Evolutionary conservation across 1,284 basidiomycete species (phyloP), one percentile per base, ranked within the genome.

Genomic region (Fomitopsis schrenkii): DNA sequence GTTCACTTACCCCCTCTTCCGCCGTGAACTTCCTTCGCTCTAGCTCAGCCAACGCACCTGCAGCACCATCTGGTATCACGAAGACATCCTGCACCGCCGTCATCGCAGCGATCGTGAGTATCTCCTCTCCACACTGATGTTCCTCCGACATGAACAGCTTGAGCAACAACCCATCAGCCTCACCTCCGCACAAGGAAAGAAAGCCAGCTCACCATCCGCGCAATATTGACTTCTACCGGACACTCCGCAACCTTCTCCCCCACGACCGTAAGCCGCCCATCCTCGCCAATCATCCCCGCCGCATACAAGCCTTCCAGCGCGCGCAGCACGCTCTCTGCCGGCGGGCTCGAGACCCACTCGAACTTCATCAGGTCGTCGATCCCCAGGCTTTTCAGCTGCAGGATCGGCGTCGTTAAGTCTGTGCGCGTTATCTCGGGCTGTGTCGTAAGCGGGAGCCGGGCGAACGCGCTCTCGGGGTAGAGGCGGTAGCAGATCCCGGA

Each of bases 301-400:
- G 82, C 79, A 45, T 84, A 80, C 12, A 93, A 76, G 22, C 82
- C 81, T 72, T 97, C 95, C 45, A 99, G 76, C 7, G 93, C 94
- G 40, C 93, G 79, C 40, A 95, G 77, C 41, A 98, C 83, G 68
- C 89, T 90, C 72, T 93, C 90, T n/a, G 90, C 86, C 2, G 94
- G 92, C 19, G 97, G 97, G 0, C 90, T 81, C 22, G 90, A 90
- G 55, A 98, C 84, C 87, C 94, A 99, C 70, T 97, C 95, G 71
- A 99, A 97, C 71, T 89, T 91, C 87, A 92, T 90, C n/a, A 99
- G 74, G 74, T 99, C 95, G 66, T 98, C 93, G 55, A 98, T 91
- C 6, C 97, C 97, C 15, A 99, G 80, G 0, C 93, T 91, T 72
- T 98, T 98, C 57, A 99, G 83, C 72, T 97, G 95, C 15, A 99